Evolutionary conservation across 2,329 filamentous ascomycete genomes (phyloP).

Genomic region (Pseudophaeomoniella oleicola): DNA sequence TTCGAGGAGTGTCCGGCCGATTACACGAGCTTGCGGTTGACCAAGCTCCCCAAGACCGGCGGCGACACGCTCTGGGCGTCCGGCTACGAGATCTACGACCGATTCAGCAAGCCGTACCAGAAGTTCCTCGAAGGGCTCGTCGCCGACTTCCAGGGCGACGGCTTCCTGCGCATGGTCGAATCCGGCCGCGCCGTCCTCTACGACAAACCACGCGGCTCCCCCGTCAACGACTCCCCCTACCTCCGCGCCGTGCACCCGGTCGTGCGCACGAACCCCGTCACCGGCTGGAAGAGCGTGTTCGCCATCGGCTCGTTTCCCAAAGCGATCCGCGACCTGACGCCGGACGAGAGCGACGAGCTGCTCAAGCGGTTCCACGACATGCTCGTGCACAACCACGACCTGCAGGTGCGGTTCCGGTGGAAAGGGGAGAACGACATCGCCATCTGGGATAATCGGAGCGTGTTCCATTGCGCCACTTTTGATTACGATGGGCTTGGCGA

Average conservation of each 20-base stretch:
- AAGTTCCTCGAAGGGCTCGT: conserved; percentile 45
- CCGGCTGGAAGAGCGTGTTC: conserved; percentile 46
- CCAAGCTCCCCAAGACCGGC: conserved; percentile 40
- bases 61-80: conserved; percentile 52
- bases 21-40: conserved; percentile 46
- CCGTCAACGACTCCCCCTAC: conserved; percentile 38
- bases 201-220: conserved; percentile 33
- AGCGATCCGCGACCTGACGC: conserved; percentile 28
- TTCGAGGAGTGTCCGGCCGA: conserved; percentile 52
- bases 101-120: conserved; percentile 36
- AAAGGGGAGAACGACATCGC: conserved; percentile 32
- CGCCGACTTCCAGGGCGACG: conserved; percentile 36
- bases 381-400: conserved; percentile 34
- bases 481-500: conserved; percentile 18
- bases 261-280: conserved; percentile 48
- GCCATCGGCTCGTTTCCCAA: conserved; percentile 26
- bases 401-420: conserved; percentile 36
- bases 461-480: conserved; percentile 17
- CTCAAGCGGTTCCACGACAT: conserved; percentile 27
- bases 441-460: conserved; percentile 20
- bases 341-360: conserved; percentile 26
- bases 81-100: conserved; percentile 53
- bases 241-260: conserved; percentile 40
- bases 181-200: conserved; percentile 17
- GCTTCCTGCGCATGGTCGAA: conserved; percentile 34